Base-by-base conservation (phyloP, 169 alveolate species). In the Neospora caninum region DNA sequence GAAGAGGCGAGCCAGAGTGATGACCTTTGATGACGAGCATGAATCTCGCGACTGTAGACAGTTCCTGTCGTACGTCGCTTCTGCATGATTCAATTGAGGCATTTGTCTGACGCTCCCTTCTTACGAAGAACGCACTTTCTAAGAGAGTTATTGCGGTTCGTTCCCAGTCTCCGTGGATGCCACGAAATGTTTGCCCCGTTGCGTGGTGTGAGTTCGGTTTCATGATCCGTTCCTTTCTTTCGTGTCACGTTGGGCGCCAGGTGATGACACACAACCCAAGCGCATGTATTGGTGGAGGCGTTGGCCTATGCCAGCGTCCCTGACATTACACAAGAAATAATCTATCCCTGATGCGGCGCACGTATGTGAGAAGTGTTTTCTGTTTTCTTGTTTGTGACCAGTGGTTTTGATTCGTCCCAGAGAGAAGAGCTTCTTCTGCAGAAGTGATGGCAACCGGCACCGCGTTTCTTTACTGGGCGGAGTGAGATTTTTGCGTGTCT, bases 201-300 rank as follows among this genome's bases (percentile, higher is more conserved):
- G 18, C 4, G 58, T 1, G 58, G 9, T 49, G 9, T 49, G 9
- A 0, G 58, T 22, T 49, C 58, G 58, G 58, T 49, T 13, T 49
- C 58, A 22, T 49, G 58, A 13, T 49, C 0, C 2, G 78, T 64
- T 64, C 25, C 34, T 64, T 0, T 42, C n/a, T 22, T 22, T 78
- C 34, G 45, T 31, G 34, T 27, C 7, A 42, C n/a, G 87, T 78
- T 78, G 87, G 45, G 29, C 34, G 29, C 53, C 87, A 31, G 27
- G 34, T 78, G 87, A 78, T 78, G 87, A 78, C 31, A 39, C 20
- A 13, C 34, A 25, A 39, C 89, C 89, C 89, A 31, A 82, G 89
- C 89, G 89, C 89, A 82, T 82, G 58, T 80, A 80, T 82, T 82
- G 27, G 31, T 38, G 84, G 84, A 73, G 49, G 84, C 84, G 49